Evolutionary conservation across 257 asterid species (phyloP), one percentile per base, ranked within the genome.

Genomic region (Solanum piurae): DNA sequence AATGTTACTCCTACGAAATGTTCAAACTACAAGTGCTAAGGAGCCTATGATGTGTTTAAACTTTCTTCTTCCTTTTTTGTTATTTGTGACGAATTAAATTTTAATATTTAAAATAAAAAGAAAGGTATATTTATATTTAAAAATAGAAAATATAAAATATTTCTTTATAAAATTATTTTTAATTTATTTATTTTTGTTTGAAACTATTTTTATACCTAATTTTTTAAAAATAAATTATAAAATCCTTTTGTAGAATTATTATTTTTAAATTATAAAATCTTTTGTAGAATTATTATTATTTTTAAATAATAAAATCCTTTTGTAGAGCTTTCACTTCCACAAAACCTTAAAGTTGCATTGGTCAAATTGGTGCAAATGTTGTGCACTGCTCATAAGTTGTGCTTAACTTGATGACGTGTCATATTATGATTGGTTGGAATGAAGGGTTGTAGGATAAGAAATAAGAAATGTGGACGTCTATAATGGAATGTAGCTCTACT

Each of bases 401-500:
- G 79, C 79, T 11, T 7, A 18, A 72, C 27, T 72, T 72, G 40
- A n/a, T 20, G 23, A 73, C 5, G 84, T 40, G 84, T 21, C 36
- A 40, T 40, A 42, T 44, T 44, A 8, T 44, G 1, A 44, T 5
- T 79, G 9, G 90, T 86, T 88, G 44, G 0, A 6, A 11, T 18
- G 76, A 55, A 31, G 37, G 27, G 84, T 11, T 42, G 88, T 44
- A 87, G 69, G 12, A 16, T 44, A 27, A 44, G 40, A 79, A 42
- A 79, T 44, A 27, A 44, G 40, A 79, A 42, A 79, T 44, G 25
- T 0, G 84, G n/a, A 31, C 64, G 4, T 42, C 37, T 42, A 13
- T 40, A 12, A 1, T 76, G 23, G 58, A 86, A 34, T 2, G 21
- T 1, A 13, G 38, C 90, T 77, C 87, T 82, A 89, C 93, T 92